A percentile compares a stretch with the other conserved stretches of the same genome.
Evolutionary conservation across 352 stramenopile species (phyloP).

Genomic region (Phytopythium delawarense): DNA sequence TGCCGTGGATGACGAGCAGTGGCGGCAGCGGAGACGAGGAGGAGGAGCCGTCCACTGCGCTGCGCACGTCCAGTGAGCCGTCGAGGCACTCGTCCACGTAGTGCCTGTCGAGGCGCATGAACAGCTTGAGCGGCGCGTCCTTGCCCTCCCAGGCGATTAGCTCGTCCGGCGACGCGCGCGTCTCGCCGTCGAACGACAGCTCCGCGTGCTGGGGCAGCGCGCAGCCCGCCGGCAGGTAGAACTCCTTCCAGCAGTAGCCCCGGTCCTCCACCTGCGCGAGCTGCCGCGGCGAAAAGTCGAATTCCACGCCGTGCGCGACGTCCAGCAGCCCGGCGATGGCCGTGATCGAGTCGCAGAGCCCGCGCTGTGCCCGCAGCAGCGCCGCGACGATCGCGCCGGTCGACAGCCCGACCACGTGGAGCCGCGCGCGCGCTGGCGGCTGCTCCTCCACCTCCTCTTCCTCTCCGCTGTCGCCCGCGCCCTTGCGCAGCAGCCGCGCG

Average conservation of each 20-base stretch:
- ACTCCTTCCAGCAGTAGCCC: constrained; percentile 67
- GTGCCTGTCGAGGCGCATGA: constrained; percentile 32
- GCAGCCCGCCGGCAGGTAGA: constrained; percentile 49
- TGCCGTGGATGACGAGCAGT: constrained; percentile 67
- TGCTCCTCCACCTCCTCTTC: too few relatives aligned
- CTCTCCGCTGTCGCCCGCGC: background rate
- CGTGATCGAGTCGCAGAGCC: constrained; percentile 42
- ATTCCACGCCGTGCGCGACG: constrained; percentile 37
- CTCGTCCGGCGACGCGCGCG: constrained; percentile 9
- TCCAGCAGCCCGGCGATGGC: constrained; percentile 60
- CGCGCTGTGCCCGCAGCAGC: constrained; percentile 36
- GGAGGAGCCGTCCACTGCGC: constrained; percentile 15
- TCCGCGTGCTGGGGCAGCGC: constrained; percentile 28
- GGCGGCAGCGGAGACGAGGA: constrained; percentile 12
- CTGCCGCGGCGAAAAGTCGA: constrained; percentile 56
- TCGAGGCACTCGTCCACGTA: constrained; percentile 58
- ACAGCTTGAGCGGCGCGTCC: constrained; percentile 40
- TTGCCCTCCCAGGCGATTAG: constrained; percentile 7
- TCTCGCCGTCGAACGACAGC: constrained; percentile 38
- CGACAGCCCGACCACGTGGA: constrained; percentile 66
- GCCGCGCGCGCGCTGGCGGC: background rate
- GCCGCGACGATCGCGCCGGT: constrained; percentile 67
- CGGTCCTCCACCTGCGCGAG: constrained; percentile 28
- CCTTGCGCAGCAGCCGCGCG: constrained; percentile 17
- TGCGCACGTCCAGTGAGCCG: constrained; percentile 37